Percentiles rank a stretch among this genome's conserved stretches.
phyloP scores from a whole-genome alignment of 495 filamentous ascomycete species.

The Hypoxylon intermedium region DNA sequence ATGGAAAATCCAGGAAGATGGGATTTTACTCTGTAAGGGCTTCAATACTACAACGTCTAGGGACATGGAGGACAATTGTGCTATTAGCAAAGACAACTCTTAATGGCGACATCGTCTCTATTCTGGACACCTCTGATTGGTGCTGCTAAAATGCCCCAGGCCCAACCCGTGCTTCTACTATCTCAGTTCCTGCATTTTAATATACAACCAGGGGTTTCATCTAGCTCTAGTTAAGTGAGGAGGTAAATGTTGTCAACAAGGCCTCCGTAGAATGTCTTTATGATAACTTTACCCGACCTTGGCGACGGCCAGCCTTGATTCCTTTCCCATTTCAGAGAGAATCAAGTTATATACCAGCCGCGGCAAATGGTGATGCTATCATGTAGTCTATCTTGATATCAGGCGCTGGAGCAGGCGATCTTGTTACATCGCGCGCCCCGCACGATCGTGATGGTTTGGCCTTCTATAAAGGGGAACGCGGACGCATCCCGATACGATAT shows the following conservation, averaged over 20 bases:
- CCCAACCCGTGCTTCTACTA: neutral
- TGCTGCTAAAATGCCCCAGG: neutral
- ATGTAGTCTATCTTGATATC: slow-evolving; percentile 2
- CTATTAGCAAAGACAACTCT: neutral
- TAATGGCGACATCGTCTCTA: neutral
- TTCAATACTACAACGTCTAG: too few species aligned
- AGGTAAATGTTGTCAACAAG: neutral
- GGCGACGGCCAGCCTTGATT: neutral
- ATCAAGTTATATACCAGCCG: neutral
- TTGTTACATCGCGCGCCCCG: slow-evolving; percentile 27
- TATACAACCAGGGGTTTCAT: slow-evolving; percentile 15
- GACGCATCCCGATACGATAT: slow-evolving; percentile 18
- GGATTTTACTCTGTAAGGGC: too few species aligned
- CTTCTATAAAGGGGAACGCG: slow-evolving; percentile 29
- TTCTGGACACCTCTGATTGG: slow-evolving; percentile 1
- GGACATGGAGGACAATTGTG: neutral
- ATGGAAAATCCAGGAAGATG: too few species aligned
- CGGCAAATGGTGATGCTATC: slow-evolving; percentile 3
- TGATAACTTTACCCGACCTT: slow-evolving; percentile 19
- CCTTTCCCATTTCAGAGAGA: neutral
- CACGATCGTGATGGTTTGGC: slow-evolving; percentile 11
- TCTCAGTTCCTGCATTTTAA: slow-evolving; percentile 22
- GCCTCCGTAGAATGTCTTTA: slow-evolving; percentile 2
- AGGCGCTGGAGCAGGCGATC: neutral
- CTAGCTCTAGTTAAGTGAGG: neutral